These are phyloP conservation scores for Isabelozyma rhagii DNA, from an alignment of 805 yeast species.

Conservation along the genomic window DNA sequence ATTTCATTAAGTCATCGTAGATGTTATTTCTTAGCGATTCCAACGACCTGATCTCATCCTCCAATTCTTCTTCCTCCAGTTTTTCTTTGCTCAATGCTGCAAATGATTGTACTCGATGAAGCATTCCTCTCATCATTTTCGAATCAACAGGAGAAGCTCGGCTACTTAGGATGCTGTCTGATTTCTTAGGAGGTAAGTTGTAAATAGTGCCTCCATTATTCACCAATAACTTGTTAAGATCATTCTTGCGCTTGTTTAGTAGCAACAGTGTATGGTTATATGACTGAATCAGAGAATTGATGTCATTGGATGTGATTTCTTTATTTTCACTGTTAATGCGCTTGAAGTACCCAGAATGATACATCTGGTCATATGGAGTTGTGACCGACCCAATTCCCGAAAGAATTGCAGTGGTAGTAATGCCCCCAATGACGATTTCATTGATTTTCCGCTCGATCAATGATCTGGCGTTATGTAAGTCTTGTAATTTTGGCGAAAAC, in stretches of 20 bases:
- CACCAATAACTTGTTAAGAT: conserved; percentile 19
- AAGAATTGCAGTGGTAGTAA: conserved; percentile 46
- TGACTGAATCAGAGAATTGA: conserved; percentile 32
- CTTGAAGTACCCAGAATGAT: conserved; percentile 1
- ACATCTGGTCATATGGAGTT: conserved; percentile 31
- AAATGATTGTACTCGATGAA: conserved; percentile 40
- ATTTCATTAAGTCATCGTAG: conserved; percentile 26
- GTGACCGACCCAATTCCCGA: conserved; percentile 53
- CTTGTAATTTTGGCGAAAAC: conserved; percentile 16
- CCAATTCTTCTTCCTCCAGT: conserved; percentile 30
- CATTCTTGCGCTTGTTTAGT: conserved; percentile 27
- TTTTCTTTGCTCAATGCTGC: conserved; percentile 26
- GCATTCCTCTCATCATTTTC: conserved; percentile 15
- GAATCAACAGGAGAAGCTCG: neutral
- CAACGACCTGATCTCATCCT: conserved; percentile 38
- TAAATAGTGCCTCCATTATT: conserved; percentile 24
- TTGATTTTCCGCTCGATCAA: conserved; percentile 42
- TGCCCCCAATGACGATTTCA: conserved; percentile 47
- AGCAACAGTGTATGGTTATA: conserved; percentile 40
- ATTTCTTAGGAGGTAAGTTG: conserved; percentile 10
- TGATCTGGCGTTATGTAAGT: conserved; percentile 13
- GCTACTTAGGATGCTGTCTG: conserved; percentile 5
- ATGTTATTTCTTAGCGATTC: conserved; percentile 24
- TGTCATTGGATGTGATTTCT: conserved; percentile 24
- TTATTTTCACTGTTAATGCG: neutral